Evolutionary conservation across 1,139 yeast species (phyloP), one percentile per base, ranked within the genome.

Genomic region (Saccharomycopsis phalli): DNA sequence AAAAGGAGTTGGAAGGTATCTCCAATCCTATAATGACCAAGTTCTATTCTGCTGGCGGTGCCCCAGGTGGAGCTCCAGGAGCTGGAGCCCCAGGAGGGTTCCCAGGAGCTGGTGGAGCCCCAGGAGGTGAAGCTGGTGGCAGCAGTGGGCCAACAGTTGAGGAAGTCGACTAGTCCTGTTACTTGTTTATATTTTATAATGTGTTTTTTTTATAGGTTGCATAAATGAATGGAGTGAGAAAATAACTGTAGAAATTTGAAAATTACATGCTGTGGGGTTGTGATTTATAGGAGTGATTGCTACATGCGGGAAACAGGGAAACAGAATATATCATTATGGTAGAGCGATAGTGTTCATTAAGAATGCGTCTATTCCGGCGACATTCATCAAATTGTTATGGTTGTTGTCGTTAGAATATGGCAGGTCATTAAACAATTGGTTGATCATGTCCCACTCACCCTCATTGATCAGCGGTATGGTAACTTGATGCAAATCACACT

Each of bases 11-110:
- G 54, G 83, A 77, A 57, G 65, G 62, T 41, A 58, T 72, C 53
- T 80, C 81, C 40, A 77, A 76, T 57, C 83, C 83, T 56, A 74
- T 76, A 42, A 71, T 77, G 63, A 65, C 73, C 48, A 72, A 74
- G 53, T 77, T 79, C 57, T 77, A 77, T 57, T 71, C 69, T 51
- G 75, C 71, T 45, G 75, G 71, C 40, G 79, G 74, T 52, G 70
- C 63, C 47, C 68, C 70, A 47, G 64, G 66, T 47, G 73, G 65
- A 51, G 74, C 59, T 50, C 63, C 44, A 11, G 36, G 37, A 8
- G 45, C 38, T 23, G 46, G 41, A 20, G 33, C 32, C 26, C 41
- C 44, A 4, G 41, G 40, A 8, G 36, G 26, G 20, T 33, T 41
- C 36, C 36, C 37, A 27, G 27, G 36, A 10, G 37, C 29, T 38